Evolutionary conservation across 208 protist species (phyloP), one percentile per base, ranked within the genome.

Genomic region (Leishmania martiniquensis): DNA sequence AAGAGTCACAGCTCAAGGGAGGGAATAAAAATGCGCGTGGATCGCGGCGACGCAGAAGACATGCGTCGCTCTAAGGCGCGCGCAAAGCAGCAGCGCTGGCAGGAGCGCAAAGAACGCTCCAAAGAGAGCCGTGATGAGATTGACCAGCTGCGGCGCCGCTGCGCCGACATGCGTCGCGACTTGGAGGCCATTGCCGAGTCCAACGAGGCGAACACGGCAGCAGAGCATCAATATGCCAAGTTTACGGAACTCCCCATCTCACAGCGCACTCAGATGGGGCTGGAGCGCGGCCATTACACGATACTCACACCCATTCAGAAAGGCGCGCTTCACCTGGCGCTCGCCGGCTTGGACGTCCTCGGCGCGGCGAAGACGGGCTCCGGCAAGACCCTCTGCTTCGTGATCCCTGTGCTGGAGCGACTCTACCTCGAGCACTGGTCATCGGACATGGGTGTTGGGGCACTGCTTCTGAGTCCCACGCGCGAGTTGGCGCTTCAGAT

Each of bases 401-500:
- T 99, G 34, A 85, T 99, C n/a, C 99, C 99, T 0, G 87, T 99
- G 2, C 80, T 99, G 22, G 98, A 99, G 89, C 73, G 77, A 20
- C 89, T 99, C 12, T 98, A 92, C 34, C 80, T 91, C 32, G 81
- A 98, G 84, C 90, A 91, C 77, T 99, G 98, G 97, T 88, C 90
- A 5, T 45, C 79, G 4, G 77, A 90, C 52, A 96, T 99, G 87
- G 99, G 99, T 29, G 79, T 99, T 9, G 99, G 99, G 17, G 99
- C 97, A 13, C 80, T 99, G 37, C 87, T 99, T 60, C 90, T 99
- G 13, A 95, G 98, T 70, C 99, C 99, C 12, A 99, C 99, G 0
- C 89, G 99, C 68, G 99, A 99, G 85, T 96, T 99, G 2, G 96
- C 96, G 29, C 76, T 95, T 76, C 99, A 99, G 92, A 99, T 99